A percentile compares a stretch with the other conserved stretches of the same genome.
Evolutionary conservation across 2,329 filamentous ascomycete genomes (phyloP).

Genomic region (Aspergillus texensis): DNA sequence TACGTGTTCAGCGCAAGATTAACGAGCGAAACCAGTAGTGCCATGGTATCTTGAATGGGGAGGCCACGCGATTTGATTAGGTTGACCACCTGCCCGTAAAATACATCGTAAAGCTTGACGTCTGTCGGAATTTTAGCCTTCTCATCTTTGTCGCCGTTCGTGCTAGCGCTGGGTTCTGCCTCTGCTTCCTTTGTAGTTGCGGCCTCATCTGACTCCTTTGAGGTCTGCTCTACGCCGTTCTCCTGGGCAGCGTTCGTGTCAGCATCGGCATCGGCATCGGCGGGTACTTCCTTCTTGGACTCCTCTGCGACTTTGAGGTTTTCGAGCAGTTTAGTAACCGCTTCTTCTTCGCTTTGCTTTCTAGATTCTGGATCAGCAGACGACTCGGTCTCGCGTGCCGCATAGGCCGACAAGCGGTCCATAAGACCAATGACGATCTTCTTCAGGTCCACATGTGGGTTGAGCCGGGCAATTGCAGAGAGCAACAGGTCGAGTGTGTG

Average conservation of each 20-base stretch:
- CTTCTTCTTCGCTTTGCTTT: constrained; percentile 80
- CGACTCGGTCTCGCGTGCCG: constrained; percentile 79
- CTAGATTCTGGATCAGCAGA: constrained; percentile 71
- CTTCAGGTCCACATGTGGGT: constrained; percentile 97
- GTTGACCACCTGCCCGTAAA: constrained; percentile 93
- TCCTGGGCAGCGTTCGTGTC: constrained; percentile 35
- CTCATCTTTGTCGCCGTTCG: constrained; percentile 33
- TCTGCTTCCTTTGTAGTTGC: constrained; percentile 27
- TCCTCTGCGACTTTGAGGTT: constrained; percentile 70
- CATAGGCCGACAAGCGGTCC: constrained; percentile 93
- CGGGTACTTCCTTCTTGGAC: constrained; percentile 48
- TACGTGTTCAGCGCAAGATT: constrained; percentile 97
- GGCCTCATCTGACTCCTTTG: constrained; percentile 28
- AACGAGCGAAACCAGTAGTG: constrained; percentile 86
- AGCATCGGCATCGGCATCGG: constrained; percentile 40
- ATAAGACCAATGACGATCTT: constrained; percentile 97
- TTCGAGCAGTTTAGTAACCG: constrained; percentile 75
- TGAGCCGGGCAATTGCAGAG: constrained; percentile 86
- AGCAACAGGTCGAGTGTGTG: constrained; percentile 96
- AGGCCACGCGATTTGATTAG: constrained; percentile 88
- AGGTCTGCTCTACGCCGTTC: constrained; percentile 41
- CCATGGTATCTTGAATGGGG: constrained; percentile 92
- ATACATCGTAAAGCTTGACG: constrained; percentile 93
- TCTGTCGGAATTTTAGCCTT: constrained; percentile 55
- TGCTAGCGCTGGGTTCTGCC: constrained; percentile 36